A percentile compares a stretch with the other conserved stretches of the same genome.
Conservation (phyloP, 2,329 filamentous ascomycete genomes). For the Beauveria scarabaeidicola region DNA sequence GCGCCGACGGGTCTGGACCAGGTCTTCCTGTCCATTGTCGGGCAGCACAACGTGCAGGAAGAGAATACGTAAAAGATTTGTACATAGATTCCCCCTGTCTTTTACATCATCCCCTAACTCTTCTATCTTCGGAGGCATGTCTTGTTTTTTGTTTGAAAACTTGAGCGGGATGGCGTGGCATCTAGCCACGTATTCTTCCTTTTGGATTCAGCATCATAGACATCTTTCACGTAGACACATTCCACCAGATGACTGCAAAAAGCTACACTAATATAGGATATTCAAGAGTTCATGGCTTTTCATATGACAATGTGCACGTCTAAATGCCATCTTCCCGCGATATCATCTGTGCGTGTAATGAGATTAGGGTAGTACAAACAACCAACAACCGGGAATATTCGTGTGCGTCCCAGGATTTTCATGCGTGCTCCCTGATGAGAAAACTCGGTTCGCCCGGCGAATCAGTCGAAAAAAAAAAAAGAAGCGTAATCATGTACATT, state of each 20-base stretch:
- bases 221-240: neutral
- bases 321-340: neutral
- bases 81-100: too few species aligned
- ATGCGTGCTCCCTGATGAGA: neutral
- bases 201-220: neutral
- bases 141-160: neutral
- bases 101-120: too few species aligned
- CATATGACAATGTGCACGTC: neutral
- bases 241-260: neutral
- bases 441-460: neutral
- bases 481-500: neutral
- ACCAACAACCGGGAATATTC: neutral
- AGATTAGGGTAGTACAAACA: slow-evolving; percentile 3
- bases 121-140: neutral
- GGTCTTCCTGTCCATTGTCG: slow-evolving; percentile 81
- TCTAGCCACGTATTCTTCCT: neutral
- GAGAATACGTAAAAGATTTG: slow-evolving; percentile 38
- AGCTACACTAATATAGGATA: neutral
- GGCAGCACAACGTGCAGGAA: slow-evolving; percentile 68
- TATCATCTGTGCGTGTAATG: slow-evolving; percentile 7
- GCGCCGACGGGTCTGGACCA: slow-evolving; percentile 82
- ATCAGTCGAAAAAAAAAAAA: neutral
- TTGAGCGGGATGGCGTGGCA: neutral
- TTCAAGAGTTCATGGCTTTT: neutral
- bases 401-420: neutral